Base-by-base conservation (phyloP, 768 basidiomycete species). In the Boletus tylopilopsis region DNA sequence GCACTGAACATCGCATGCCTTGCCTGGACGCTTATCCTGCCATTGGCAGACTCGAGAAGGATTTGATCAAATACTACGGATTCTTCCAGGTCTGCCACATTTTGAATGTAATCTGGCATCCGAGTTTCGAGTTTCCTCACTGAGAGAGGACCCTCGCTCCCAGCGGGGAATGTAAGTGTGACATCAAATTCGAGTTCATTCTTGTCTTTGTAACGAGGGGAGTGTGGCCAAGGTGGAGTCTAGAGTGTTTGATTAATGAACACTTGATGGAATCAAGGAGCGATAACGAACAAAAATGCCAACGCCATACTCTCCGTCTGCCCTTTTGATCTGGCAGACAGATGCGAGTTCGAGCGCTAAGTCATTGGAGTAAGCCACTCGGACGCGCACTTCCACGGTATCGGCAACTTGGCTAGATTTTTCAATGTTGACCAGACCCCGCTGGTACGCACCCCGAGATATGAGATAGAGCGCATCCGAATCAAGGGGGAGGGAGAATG, bases 71-170 rank as follows among this genome's bases (percentile, higher is more conserved):
- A 80, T 0, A 65, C 25, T 11, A 75, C 65, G 2, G 61, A 59
- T 22, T 63, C 54, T 21, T 53, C 54, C 15, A 79, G 60, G 11
- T 71, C 58, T 15, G 56, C 66, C 4, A 82, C 45, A 11, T 53
- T 49, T 19, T 80, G 73, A 30, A 38, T 45, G 36, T 72, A 76
- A 50, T 71, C 70, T 13, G 66, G 68, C 30, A 78, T 47, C 30
- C 69, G 60, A 5, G 78, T 79, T 49, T 72, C 67, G 23, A 82
- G 69, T 5, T 57, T 59, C 44, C 75, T 72, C 55, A 83, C 69
- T 3, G 55, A 45, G 6, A 71, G 56, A 22, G 66, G 36, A 18
- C 54, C 40, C 13, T 56, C 44, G 5, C 44, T 55, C 7, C 61
- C 58, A 15, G 59, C 60, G 8, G 76, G 79, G 3, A 79, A 60